These are phyloP conservation scores for Tulasnella sp. DNA, from an alignment of 768 basidiomycete species.

Conservation along the genomic window DNA sequence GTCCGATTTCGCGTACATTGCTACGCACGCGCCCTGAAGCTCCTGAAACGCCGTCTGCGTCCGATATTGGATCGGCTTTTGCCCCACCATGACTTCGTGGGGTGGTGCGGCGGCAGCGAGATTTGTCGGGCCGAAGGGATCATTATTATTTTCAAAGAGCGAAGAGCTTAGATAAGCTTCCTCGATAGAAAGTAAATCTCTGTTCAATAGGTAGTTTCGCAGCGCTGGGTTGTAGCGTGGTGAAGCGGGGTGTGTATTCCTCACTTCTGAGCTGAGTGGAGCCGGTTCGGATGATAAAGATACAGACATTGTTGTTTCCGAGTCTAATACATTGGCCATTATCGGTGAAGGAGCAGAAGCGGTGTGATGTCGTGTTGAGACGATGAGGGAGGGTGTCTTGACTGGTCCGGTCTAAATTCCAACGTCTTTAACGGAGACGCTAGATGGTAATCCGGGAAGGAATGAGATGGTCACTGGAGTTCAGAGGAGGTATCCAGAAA, in stretches of 20 bases:
- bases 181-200: background rate
- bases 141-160: constrained; percentile 31
- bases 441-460: background rate
- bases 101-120: constrained; percentile 29
- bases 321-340: background rate
- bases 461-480: background rate
- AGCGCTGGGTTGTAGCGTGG: background rate
- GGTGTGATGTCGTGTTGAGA: background rate
- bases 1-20: constrained; percentile 40
- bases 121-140: constrained; percentile 35
- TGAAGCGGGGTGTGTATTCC: background rate
- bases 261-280: background rate
- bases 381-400: background rate
- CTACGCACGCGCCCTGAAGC: background rate
- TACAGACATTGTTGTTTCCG: background rate
- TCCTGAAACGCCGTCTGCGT: constrained; percentile 11
- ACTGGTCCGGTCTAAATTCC: background rate
- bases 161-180: background rate
- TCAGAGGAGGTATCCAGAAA: background rate
- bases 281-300: too few relatives aligned
- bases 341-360: background rate
- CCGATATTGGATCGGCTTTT: constrained; percentile 27
- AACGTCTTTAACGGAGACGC: background rate
- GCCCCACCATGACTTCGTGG: constrained; percentile 38
- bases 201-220: background rate